Percentiles rank a stretch among this genome's conserved stretches.
phyloP scores from a whole-genome alignment of 495 filamentous ascomycete species.

The Neurospora tetraspora region DNA sequence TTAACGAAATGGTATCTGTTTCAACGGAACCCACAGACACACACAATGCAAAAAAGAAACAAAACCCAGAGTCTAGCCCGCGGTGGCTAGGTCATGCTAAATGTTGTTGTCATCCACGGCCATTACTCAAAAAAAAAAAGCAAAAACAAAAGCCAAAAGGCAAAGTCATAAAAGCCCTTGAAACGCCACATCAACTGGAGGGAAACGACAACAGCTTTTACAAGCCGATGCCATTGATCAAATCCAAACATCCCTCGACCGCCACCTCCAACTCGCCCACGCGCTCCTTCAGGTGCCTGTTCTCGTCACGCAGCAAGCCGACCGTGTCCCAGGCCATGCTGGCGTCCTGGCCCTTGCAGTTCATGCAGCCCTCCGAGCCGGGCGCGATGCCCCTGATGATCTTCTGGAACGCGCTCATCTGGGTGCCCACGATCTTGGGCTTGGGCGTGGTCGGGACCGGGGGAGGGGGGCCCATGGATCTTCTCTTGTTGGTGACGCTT shows the following conservation, averaged over 20 bases:
- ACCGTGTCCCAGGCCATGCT: constrained; percentile 65
- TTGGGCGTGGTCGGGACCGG: constrained; percentile 1
- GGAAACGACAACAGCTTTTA: constrained; percentile 4
- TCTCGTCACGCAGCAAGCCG: constrained; percentile 61
- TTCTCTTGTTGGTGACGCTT: not conserved
- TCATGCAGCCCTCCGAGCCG: constrained; percentile 36
- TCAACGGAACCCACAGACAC: not conserved
- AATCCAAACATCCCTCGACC: constrained; percentile 61
- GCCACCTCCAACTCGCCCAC: constrained; percentile 57
- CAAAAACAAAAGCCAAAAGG: not conserved
- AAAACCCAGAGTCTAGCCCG: not conserved
- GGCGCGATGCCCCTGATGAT: constrained; percentile 38
- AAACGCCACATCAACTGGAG: not conserved
- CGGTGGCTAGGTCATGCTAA: not conserved
- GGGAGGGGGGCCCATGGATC: not conserved
- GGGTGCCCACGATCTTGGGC: constrained; percentile 3
- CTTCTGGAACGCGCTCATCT: constrained; percentile 40
- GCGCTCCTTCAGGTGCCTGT: constrained; percentile 56
- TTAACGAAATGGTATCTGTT: not conserved
- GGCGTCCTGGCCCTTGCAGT: constrained; percentile 51
- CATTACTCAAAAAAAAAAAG: not conserved
- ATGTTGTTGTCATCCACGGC: not conserved
- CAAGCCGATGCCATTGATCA: constrained; percentile 43
- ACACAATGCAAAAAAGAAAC: not conserved
- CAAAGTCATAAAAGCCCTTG: not conserved